Evolutionary conservation across 2,329 filamentous ascomycete species (phyloP), one percentile per base, ranked within the genome.

Genomic region (Fusarium poae): DNA sequence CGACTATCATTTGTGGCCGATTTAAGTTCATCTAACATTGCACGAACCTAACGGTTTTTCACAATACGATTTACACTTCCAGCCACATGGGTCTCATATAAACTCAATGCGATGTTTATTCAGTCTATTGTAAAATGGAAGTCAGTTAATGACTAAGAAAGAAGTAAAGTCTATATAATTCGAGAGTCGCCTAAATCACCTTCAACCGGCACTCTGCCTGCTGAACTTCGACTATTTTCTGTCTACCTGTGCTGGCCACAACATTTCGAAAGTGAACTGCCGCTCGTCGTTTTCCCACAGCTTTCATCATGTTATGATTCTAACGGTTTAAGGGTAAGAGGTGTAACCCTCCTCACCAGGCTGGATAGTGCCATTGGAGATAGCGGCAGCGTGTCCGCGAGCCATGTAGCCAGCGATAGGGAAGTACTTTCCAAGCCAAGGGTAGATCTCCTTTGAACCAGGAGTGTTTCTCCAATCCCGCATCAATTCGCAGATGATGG

Each of bases 401-500:
- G 90, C 89, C 53, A 92, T 75, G 75, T 86, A 83, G 2, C 88
- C 89, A 76, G 91, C 92, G 29, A 84, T 86, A 3, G 90, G 89
- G 74, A 87, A 82, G 74, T 90, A 91, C 78, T 81, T 81, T 75
- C 91, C 88, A 51, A 92, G 79, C 77, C 84, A 90, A 15, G 90
- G 88, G 61, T 91, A 79, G 6, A 92, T 76, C 79, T 89, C 82
- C 32, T 76, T 72, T 27, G 84, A 79, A 35, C 87, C 87, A 11
- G 84, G 84, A 0, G 76, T 80, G 65, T 82, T 80, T 45, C 89
- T 82, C 90, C 90, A 92, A 76, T 92, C 90, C 34, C 90, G 83
- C 89, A 92, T 92, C 55, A 92, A 79, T 70, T 92, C 90, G 73
- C 85, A 86, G 18, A 89, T 81, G 62, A 92, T 89, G 27, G 83